phyloP scores from a whole-genome alignment of 2,329 filamentous ascomycete genomes.

The Lachnellula occidentalis region DNA sequence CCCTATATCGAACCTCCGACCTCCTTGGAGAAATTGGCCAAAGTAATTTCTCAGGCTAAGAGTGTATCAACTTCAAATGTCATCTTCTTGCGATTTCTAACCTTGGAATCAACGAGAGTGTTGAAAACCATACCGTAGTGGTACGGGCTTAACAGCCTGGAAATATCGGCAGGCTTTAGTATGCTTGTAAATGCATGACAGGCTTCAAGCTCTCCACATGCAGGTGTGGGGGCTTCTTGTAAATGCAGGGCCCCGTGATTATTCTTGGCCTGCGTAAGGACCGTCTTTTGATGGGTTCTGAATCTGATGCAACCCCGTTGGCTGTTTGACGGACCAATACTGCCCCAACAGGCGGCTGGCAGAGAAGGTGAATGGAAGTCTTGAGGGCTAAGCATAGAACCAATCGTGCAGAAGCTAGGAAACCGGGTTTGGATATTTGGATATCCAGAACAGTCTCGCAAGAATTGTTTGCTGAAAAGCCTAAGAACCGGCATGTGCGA shows the following conservation, averaged over 20 bases:
- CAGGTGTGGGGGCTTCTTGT: slow-evolving; percentile 11
- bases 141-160: slow-evolving; percentile 11
- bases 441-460: not conserved
- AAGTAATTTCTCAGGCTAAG: not conserved
- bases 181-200: slow-evolving; percentile 11
- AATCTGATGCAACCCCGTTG: not conserved
- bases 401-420: slow-evolving; percentile 6
- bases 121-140: slow-evolving; percentile 1
- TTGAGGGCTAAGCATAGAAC: slow-evolving; percentile 8
- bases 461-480: slow-evolving; percentile 16
- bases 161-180: slow-evolving; percentile 7
- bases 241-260: slow-evolving; percentile 18
- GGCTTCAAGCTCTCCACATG: slow-evolving; percentile 11
- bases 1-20: slow-evolving; percentile 6
- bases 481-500: slow-evolving; percentile 7
- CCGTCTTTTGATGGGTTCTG: not conserved
- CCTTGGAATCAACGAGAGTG: slow-evolving; percentile 1
- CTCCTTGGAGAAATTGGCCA: not conserved
- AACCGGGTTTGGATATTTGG: slow-evolving; percentile 1
- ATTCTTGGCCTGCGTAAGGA: slow-evolving; percentile 6
- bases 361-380: slow-evolving; percentile 17
- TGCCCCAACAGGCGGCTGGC: slow-evolving; percentile 10
- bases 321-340: not conserved
- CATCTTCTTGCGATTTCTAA: not conserved
- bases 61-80: slow-evolving; percentile 10